Evolutionary conservation across 2,329 filamentous ascomycete genomes (phyloP).

Genomic region (Rhynchosporium secalis): DNA sequence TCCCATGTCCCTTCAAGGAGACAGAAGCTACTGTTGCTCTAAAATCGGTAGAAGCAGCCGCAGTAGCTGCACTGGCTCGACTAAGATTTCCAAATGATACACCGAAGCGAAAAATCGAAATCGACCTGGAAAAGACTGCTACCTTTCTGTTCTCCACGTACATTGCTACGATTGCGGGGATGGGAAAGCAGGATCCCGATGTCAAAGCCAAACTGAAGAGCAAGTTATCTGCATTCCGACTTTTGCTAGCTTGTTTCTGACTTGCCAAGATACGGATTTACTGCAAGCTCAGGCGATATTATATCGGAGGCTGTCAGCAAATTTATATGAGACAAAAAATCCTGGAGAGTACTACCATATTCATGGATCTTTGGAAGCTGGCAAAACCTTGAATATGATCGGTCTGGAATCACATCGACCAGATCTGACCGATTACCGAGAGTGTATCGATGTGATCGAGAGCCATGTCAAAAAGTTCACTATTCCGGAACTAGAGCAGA

Average conservation of each 20-base stretch:
- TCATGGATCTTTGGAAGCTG: constrained; percentile 72
- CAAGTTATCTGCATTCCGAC: constrained; percentile 29
- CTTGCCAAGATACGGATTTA: constrained; percentile 64
- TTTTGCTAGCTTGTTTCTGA: constrained; percentile 7
- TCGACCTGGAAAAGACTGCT: constrained; percentile 55
- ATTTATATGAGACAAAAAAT: constrained; percentile 68
- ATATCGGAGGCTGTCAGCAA: constrained; percentile 72
- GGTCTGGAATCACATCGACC: constrained; percentile 62
- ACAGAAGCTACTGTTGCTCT: constrained; percentile 47
- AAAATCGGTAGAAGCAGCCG: constrained; percentile 47
- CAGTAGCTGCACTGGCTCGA: constrained; percentile 60
- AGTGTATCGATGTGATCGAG: constrained; percentile 61
- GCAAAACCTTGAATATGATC: constrained; percentile 68
- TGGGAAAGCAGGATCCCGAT: constrained; percentile 49
- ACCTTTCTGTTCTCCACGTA: constrained; percentile 60
- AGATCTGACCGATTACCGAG: constrained; percentile 59
- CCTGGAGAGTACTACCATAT: constrained; percentile 71
- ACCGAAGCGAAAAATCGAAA: constrained; percentile 45
- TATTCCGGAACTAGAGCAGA: constrained; percentile 54
- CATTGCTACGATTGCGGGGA: constrained; percentile 54
- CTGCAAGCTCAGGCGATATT: constrained; percentile 68
- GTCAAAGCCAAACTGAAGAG: constrained; percentile 49
- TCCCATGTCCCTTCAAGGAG: constrained; percentile 51
- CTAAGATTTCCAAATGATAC: constrained; percentile 47
- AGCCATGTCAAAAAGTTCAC: constrained; percentile 56